phyloP scores from a whole-genome alignment of 352 stramenopile genomes.

The Phytophthora pisi region DNA sequence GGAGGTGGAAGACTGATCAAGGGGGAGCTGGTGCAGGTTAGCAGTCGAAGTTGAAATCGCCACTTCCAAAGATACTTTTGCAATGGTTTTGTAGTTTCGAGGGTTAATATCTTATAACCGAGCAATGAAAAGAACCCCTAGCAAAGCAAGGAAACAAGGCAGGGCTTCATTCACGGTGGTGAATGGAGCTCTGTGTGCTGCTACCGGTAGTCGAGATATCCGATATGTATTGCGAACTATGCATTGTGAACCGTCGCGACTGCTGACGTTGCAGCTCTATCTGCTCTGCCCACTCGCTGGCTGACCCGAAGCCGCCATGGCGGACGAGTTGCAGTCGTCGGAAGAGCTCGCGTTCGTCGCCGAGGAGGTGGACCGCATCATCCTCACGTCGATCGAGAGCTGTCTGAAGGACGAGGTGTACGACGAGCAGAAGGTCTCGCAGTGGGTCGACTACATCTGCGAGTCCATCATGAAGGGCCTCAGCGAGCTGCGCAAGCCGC shows the following conservation, averaged over 20 bases:
- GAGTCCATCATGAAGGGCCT: slow-evolving; percentile 89
- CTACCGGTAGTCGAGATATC: no score
- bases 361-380: slow-evolving; percentile 91
- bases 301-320: slow-evolving; percentile 38
- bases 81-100: background rate
- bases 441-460: slow-evolving; percentile 93
- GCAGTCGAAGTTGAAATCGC: background rate
- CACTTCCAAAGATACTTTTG: background rate
- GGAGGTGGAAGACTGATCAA: slow-evolving; percentile 40
- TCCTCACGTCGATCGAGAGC: slow-evolving; percentile 78
- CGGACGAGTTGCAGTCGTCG: slow-evolving; percentile 87
- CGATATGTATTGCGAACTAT: background rate
- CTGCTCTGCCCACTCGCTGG: background rate
- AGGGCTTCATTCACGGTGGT: no score
- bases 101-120: no score
- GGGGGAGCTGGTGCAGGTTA: background rate
- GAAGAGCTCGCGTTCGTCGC: slow-evolving; percentile 92
- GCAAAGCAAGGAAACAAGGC: no score
- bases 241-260: slow-evolving; percentile 39
- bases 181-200: no score
- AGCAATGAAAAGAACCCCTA: background rate
- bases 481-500: slow-evolving; percentile 88
- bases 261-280: slow-evolving; percentile 8
- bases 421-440: slow-evolving; percentile 82
- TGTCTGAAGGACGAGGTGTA: slow-evolving; percentile 90